Base-by-base conservation (phyloP, 169 alveolate species). In the Plasmodium sp. region DNA sequence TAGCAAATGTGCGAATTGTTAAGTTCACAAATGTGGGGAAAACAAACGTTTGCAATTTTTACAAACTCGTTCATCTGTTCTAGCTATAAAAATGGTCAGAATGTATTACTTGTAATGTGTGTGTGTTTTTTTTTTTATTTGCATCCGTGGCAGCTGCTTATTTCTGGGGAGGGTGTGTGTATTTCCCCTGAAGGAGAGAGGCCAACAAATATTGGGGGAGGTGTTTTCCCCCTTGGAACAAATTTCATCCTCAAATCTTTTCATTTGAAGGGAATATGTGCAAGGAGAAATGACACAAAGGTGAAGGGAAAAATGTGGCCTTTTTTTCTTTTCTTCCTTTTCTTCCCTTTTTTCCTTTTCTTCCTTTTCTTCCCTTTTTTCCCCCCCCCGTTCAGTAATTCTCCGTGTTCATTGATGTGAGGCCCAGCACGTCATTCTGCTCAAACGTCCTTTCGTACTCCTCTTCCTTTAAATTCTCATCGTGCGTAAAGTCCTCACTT, bases 391-490 rank as follows among this genome's bases (percentile, higher is more conserved):
- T 48, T 82, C 84, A 94, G 92, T 97, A 97, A 80, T 96, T 90
- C 45, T 98, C 98, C 67, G 96, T 97, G n/a, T 97, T 97, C 99
- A 99, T 98, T 90, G 98, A 99, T 79, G 97, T 96, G 33, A 99
- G 95, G 51, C 99, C 99, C 58, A 98, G 96, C 73, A 95, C 97
- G 84, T 99, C 99, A 94, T 99, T 98, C 91, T 98, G 99, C 62
- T 99, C 99, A 84, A 77, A 84, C 39, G 99, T 98, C 92, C 99
- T 97, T 84, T 97, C 99, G 94, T 98, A 99, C 72, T 92, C 97
- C 84, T 97, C 97, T 82, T 90, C 95, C 22, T 92, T 95, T 56
- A 95, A 95, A 90, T 97, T 98, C 31, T 92, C 93, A 82, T 98
- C 97, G 31, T 90, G 82, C n/a, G 45, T 75, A 80, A 92, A 84